Percentiles rank a stretch among this genome's conserved stretches.
Evolutionary conservation across 352 stramenopile species (phyloP).

Genomic region (Globisporangium viniferum): DNA sequence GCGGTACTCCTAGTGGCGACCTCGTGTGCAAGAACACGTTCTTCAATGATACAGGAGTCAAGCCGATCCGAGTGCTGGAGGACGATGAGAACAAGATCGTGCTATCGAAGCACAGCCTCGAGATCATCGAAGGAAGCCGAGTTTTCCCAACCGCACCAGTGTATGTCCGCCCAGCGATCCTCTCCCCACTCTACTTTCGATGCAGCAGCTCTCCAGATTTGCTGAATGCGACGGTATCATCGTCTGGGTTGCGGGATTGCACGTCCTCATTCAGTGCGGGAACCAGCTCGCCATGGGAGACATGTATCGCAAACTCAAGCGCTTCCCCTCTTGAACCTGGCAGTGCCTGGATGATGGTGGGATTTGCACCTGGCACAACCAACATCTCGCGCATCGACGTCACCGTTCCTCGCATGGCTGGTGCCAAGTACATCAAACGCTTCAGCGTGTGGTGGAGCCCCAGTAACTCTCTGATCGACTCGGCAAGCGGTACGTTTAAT

Average conservation of each 20-base stretch:
- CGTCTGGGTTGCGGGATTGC: conserved; percentile 7
- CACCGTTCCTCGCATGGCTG: conserved; percentile 36
- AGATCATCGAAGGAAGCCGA: conserved; percentile 50
- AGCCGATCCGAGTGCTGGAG: conserved; percentile 44
- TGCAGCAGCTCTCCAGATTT: conserved; percentile 30
- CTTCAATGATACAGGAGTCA: conserved; percentile 53
- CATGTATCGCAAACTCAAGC: conserved; percentile 36
- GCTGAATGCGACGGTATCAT: conserved; percentile 14
- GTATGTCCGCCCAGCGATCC: conserved; percentile 22
- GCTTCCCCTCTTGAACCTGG: conserved; percentile 28
- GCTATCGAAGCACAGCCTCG: conserved; percentile 38
- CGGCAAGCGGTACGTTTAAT: conserved; percentile 21
- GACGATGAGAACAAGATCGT: conserved; percentile 66
- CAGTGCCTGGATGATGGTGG: conserved; percentile 57
- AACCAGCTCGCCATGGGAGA: conserved; percentile 25
- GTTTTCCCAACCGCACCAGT: conserved; percentile 39
- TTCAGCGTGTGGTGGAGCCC: conserved; percentile 49
- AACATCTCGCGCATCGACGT: conserved; percentile 44
- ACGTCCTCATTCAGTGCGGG: conserved; percentile 15
- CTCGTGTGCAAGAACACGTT: conserved; percentile 27
- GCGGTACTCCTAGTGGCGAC: conserved; percentile 2
- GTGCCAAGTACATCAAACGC: conserved; percentile 41
- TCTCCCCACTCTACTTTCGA: conserved; percentile 26
- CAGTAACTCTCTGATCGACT: conserved; percentile 16
- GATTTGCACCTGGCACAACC: conserved; percentile 24